phyloP scores from a whole-genome alignment of 176 grass and related monocot genomes.

The Guadua angustifolia region DNA sequence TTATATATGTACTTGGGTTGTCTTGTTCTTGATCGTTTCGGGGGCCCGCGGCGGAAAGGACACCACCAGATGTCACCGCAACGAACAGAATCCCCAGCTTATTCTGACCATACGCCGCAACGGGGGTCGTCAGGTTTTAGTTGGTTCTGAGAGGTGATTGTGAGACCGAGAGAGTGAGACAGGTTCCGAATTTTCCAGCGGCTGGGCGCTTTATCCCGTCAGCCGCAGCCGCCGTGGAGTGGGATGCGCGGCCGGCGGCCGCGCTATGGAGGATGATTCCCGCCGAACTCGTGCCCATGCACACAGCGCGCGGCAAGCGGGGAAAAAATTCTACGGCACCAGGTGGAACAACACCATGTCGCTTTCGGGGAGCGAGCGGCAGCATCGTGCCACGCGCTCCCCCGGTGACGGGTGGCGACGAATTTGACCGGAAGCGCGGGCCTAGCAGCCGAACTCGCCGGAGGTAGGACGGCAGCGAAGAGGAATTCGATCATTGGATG shows the following conservation, averaged over 20 bases:
- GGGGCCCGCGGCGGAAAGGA: too few relatives aligned
- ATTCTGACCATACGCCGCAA: not conserved
- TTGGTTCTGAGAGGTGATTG: not conserved
- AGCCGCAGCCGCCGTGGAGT: not conserved
- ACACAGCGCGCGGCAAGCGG: not conserved
- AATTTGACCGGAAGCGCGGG: not conserved
- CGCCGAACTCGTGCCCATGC: slow-evolving; percentile 41
- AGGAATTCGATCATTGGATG: not conserved
- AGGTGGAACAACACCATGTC: slow-evolving; percentile 17
- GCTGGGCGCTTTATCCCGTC: not conserved
- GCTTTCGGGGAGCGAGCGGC: not conserved
- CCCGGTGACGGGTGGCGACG: not conserved
- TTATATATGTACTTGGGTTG: not conserved
- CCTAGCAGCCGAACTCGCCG: not conserved
- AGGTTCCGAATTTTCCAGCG: not conserved
- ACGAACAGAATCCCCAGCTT: not conserved
- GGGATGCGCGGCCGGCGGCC: not conserved
- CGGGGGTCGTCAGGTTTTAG: not conserved
- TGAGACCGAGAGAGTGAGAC: not conserved
- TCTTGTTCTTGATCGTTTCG: not conserved
- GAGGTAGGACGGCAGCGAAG: not conserved
- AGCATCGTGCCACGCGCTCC: not conserved
- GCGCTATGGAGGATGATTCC: slow-evolving; percentile 3
- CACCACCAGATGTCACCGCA: not conserved
- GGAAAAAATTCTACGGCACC: too few relatives aligned